Conservation (phyloP, 2,329 filamentous ascomycete genomes). For the Meredithiella fracta region DNA sequence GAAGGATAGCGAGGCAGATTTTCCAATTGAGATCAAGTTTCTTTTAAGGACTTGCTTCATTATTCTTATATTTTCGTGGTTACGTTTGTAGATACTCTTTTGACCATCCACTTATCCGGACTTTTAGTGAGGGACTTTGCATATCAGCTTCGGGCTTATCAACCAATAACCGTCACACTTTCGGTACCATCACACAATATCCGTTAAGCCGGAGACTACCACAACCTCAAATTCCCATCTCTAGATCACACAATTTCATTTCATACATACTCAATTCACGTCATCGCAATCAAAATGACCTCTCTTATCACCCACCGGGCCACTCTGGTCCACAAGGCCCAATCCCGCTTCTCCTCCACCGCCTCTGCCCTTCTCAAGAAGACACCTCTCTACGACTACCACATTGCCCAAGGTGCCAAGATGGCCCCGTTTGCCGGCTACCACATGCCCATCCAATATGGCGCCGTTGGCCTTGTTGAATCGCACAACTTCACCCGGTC, state of each 20-base stretch:
- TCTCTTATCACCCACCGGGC: conserved; percentile 11
- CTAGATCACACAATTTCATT: no score
- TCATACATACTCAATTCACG: background rate
- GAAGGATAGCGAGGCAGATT: background rate
- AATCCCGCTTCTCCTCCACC: conserved; percentile 11
- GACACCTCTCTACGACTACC: conserved; percentile 65
- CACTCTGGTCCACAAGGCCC: conserved; percentile 5
- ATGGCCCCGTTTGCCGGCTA: conserved; percentile 95
- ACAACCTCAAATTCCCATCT: background rate
- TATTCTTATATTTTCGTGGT: background rate
- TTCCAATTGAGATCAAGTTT: background rate
- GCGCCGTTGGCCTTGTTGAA: conserved; percentile 56
- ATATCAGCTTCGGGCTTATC: background rate
- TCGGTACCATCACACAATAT: background rate
- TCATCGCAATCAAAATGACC: conserved; percentile 3
- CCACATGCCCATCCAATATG: conserved; percentile 84
- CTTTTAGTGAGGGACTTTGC: background rate
- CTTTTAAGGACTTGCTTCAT: background rate
- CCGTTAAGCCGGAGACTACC: background rate
- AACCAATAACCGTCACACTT: background rate
- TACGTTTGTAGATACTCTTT: background rate
- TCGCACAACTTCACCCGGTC: conserved; percentile 82
- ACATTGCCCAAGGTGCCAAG: conserved; percentile 65
- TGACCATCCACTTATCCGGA: background rate
- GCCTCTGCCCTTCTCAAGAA: conserved; percentile 28